A percentile compares a stretch with the other conserved stretches of the same genome.
Conservation (phyloP, 805 yeast species). For the Ogataea trehaloabstinens region DNA sequence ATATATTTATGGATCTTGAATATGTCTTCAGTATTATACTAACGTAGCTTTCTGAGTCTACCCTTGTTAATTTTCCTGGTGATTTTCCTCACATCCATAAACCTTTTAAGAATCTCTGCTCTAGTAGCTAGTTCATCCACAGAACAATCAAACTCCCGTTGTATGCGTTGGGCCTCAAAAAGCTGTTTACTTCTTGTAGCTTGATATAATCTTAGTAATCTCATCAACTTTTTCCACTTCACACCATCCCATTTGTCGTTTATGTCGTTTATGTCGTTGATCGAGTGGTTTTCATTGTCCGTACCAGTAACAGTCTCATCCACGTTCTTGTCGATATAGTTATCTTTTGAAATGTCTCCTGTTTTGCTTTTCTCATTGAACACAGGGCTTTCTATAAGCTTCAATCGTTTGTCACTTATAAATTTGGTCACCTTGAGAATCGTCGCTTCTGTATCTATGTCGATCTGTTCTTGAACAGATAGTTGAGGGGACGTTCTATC, state of each 20-base stretch:
- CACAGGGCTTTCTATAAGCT: constrained; percentile 1
- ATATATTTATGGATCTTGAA: constrained; percentile 5
- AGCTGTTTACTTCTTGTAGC: constrained; percentile 13
- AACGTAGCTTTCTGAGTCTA: background rate
- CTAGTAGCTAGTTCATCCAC: constrained; percentile 23
- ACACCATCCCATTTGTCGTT: constrained; percentile 19
- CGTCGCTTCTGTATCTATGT: constrained; percentile 21
- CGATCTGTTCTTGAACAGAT: constrained; percentile 4
- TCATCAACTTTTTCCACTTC: constrained; percentile 24
- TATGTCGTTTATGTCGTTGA: no score
- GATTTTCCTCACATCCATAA: constrained; percentile 20
- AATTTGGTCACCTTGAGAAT: constrained; percentile 25
- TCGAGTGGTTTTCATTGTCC: no score
- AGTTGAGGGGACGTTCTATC: constrained; percentile 9
- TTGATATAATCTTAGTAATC: constrained; percentile 20
- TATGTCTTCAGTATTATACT: background rate
- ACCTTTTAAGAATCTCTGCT: constrained; percentile 16
- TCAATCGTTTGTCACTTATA: constrained; percentile 17
- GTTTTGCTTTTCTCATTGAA: background rate
- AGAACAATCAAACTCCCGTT: constrained; percentile 22
- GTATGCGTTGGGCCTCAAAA: constrained; percentile 12
- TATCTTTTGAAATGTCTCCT: background rate
- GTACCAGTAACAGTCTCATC: background rate
- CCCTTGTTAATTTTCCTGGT: constrained; percentile 5
- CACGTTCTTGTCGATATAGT: background rate